Base-by-base conservation (phyloP, 73 alveolate genomes). In the Paramecium primaurelia region DNA sequence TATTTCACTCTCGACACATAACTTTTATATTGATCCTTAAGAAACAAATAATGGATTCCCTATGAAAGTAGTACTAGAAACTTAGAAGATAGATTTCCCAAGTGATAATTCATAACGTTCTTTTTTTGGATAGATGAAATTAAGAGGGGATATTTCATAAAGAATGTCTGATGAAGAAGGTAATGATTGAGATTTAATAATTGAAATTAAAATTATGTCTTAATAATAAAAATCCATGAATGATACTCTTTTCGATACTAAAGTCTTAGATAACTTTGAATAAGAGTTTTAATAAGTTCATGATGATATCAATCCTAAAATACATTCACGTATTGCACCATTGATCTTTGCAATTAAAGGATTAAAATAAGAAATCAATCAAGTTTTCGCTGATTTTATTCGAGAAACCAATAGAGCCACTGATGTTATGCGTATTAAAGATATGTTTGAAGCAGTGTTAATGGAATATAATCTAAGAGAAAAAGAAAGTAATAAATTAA, bases 291-390 rank as follows among this genome's bases (percentile, higher is more conserved):
- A 80, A 37, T 25, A 42, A 22, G 75, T 80, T 14, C 38, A 42
- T 32, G 91, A 80, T 80, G 91, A 80, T 22, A 80, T 80, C 6
- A 80, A 80, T 36, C 91, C 91, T 6, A 80, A 80, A 18, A 80
- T 80, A 2, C 75, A 80, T 32, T 80, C 91, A 20, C 47, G 73
- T 4, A 80, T 80, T 18, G 42, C 91, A 20, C 91, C 91, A 18
- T 25, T 80, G 20, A 49, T 80, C 5, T 80, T 45, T 49, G 91
- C 91, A 20, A 47, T 80, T 22, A 80, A 22, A 47, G 91, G 91
- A 44, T 49, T 80, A 7, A 80, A 49, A 49, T 14, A 40, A 80
- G 91, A 80, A 45, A 47, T 80, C 9, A 44, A 34, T 14, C 54
- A 80, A 80, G 42, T 80, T 18, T 80, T 80, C 8, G 36, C 49